Percentiles rank a stretch among this genome's conserved stretches.
Conservation (phyloP, 169 alveolate genomes). For the Plasmodium relictum region DNA sequence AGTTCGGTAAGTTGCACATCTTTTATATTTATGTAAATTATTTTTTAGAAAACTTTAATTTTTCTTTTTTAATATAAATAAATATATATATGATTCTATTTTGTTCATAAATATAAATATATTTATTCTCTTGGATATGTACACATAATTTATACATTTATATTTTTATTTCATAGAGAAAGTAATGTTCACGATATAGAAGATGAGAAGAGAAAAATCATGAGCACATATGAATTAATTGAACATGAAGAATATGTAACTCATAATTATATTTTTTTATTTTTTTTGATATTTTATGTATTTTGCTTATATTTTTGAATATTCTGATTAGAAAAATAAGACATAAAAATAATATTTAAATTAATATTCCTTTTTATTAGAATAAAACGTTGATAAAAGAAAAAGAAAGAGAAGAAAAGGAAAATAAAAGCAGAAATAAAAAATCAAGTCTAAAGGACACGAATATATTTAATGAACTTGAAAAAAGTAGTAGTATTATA, state of each 20-base stretch:
- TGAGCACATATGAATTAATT: slow-evolving; percentile 56
- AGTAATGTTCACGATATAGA: slow-evolving; percentile 75
- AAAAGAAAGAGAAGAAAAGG: slow-evolving; percentile 32
- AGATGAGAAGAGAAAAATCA: slow-evolving; percentile 55
- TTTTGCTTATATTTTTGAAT: too few species aligned
- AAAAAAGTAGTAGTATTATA: slow-evolving; percentile 73
- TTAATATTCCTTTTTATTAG: slow-evolving; percentile 9
- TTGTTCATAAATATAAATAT: neutral
- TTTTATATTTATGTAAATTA: too few species aligned
- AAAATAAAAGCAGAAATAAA: slow-evolving; percentile 40
- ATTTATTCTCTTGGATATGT: neutral
- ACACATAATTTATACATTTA: neutral
- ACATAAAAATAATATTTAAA: neutral
- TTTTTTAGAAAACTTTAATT: neutral
- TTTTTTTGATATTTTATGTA: too few species aligned
- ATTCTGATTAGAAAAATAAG: too few species aligned
- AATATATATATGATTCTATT: neutral
- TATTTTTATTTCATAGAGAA: slow-evolving; percentile 26
- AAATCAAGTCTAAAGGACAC: slow-evolving; percentile 23
- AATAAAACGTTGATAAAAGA: slow-evolving; percentile 24
- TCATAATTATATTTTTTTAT: neutral
- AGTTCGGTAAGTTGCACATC: slow-evolving; percentile 38
- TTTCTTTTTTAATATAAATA: neutral
- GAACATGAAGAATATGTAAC: slow-evolving; percentile 60
- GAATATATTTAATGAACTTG: slow-evolving; percentile 29